Evolutionary conservation across 1,284 basidiomycete genomes (phyloP).

Genomic region (Fomes fomentarius): DNA sequence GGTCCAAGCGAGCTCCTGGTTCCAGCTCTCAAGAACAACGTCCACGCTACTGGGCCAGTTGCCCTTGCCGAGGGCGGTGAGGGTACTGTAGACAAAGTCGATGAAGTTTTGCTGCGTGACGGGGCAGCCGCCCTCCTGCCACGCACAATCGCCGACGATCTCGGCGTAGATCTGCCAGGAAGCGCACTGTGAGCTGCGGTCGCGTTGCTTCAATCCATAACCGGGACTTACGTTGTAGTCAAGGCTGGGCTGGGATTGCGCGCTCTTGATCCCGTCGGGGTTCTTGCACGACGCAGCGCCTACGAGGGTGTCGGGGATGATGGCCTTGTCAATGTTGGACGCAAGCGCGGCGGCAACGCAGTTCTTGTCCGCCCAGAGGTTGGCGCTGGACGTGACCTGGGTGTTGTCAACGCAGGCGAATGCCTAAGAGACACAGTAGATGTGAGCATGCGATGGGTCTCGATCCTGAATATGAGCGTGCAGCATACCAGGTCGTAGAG

Average conservation of each 20-base stretch:
- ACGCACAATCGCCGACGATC: slow-evolving; percentile 1
- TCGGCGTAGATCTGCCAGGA: neutral
- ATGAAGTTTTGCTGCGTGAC: slow-evolving; percentile 4
- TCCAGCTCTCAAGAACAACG: neutral
- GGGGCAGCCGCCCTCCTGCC: neutral
- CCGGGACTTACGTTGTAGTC: neutral
- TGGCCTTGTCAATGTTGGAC: neutral
- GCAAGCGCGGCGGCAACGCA: neutral
- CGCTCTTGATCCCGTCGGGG: neutral
- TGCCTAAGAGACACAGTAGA: neutral
- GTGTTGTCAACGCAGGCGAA: neutral
- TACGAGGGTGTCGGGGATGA: neutral
- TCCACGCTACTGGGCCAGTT: neutral
- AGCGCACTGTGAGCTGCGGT: neutral
- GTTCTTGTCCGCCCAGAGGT: neutral
- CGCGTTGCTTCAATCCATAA: too few relatives aligned
- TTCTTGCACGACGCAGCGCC: neutral
- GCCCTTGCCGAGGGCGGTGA: neutral
- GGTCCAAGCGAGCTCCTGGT: neutral
- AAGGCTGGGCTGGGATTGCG: neutral
- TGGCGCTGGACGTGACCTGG: neutral
- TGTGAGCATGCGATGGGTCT: neutral
- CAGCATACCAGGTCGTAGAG: neutral
- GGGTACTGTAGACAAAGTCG: slow-evolving; percentile 1
- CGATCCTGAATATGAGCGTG: neutral